These are phyloP conservation scores for Falciphora oryzae DNA, from an alignment of 2,329 filamentous ascomycete genomes.

Conservation along the genomic window DNA sequence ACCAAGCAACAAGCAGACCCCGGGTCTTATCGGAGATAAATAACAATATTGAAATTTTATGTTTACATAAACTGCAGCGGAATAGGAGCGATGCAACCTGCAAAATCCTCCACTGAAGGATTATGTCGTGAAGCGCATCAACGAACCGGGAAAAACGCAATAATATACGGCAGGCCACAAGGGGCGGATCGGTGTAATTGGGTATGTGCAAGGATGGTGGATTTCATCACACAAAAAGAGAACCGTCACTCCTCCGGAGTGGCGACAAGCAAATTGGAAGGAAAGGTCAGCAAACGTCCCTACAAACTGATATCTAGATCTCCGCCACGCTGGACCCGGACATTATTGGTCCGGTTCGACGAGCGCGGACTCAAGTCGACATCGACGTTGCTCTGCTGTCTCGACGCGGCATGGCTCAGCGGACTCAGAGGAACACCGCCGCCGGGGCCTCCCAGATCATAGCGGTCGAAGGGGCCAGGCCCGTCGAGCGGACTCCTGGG, in stretches of 20 bases:
- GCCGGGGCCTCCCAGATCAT: not conserved
- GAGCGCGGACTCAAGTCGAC: conserved; percentile 9
- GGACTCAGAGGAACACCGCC: not conserved
- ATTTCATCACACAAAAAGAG: not conserved
- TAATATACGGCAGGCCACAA: not conserved
- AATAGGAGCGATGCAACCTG: no score
- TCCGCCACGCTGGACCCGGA: conserved; percentile 17
- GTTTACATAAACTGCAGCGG: no score
- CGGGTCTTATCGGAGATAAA: no score
- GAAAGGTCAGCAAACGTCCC: not conserved
- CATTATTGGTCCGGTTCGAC: conserved; percentile 7
- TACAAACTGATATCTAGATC: conserved; percentile 13
- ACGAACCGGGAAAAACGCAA: not conserved
- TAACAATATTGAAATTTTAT: no score
- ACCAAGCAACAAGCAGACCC: no score
- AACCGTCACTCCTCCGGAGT: not conserved
- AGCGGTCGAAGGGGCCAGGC: not conserved
- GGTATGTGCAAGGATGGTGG: not conserved
- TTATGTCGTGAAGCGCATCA: no score
- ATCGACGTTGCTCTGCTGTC: conserved; percentile 4
- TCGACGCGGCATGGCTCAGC: conserved; percentile 2
- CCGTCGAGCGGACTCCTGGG: not conserved
- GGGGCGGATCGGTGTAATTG: not conserved
- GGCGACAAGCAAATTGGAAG: not conserved
- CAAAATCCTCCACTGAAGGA: no score